phyloP scores from a whole-genome alignment of 139 green algal species.

The Ettlia oleoabundans region DNA sequence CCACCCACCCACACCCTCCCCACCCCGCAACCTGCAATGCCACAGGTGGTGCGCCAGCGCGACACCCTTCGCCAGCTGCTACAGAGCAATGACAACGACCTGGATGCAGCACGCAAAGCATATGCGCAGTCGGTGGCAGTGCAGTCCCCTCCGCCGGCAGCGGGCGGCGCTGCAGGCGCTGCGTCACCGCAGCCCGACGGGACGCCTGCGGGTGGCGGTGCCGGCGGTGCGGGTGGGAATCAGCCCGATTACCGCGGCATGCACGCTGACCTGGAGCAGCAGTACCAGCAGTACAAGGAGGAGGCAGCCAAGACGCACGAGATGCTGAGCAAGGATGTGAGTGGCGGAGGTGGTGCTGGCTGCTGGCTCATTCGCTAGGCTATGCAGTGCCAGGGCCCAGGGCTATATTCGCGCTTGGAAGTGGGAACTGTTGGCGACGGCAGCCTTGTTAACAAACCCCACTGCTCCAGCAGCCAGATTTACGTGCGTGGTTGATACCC shows the following conservation, averaged over 20 bases:
- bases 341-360: not conserved
- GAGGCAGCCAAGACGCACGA: conserved; percentile 31
- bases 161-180: not conserved
- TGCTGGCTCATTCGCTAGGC: no score
- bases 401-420: no score
- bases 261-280: conserved; percentile 34
- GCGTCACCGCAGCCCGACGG: not conserved
- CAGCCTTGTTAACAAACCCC: no score
- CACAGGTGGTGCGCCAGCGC: conserved; percentile 58
- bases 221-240: not conserved
- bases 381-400: not conserved
- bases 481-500: no score
- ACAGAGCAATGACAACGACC: conserved; percentile 33
- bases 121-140: conserved; percentile 22
- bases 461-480: no score
- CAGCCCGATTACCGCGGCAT: conserved; percentile 25
- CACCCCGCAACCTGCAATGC: not conserved
- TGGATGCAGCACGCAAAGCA: conserved; percentile 7
- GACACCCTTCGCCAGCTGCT: conserved; percentile 60
- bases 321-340: conserved; percentile 39
- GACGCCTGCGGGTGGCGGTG: not conserved
- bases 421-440: no score
- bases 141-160: not conserved
- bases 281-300: conserved; percentile 37
- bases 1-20: not conserved